Evolutionary conservation across 495 filamentous ascomycete genomes (phyloP).

Genomic region (Cladorrhinum samala): DNA sequence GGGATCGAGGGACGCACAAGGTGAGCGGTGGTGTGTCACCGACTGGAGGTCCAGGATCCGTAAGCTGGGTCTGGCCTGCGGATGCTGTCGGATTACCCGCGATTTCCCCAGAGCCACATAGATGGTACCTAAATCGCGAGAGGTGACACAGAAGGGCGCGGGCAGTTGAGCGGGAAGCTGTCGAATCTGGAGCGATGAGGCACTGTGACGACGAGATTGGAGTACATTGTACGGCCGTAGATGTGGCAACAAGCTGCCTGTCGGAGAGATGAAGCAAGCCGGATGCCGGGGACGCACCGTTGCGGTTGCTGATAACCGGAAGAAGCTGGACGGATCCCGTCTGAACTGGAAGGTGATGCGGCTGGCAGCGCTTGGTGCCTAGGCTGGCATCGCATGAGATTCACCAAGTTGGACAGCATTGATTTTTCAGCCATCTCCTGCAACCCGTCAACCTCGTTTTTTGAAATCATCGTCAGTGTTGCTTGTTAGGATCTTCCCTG

Average conservation of each 20-base stretch:
- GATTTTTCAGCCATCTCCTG: no score
- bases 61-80: not conserved
- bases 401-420: no score
- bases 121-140: no score
- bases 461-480: no score
- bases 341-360: not conserved
- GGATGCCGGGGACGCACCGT: not conserved
- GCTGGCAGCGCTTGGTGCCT: no score
- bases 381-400: no score
- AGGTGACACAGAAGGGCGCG: conserved; percentile 3
- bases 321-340: not conserved
- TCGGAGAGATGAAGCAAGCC: not conserved
- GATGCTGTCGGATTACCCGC: conserved; percentile 9
- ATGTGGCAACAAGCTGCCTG: not conserved
- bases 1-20: conserved; percentile 5
- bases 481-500: no score
- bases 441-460: no score
- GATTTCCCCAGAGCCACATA: conserved; percentile 11
- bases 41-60: not conserved
- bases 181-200: conserved; percentile 12
- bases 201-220: not conserved
- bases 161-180: conserved; percentile 10
- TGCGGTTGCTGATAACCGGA: no score
- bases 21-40: not conserved
- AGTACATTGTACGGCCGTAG: conserved; percentile 23